A percentile compares a stretch with the other conserved stretches of the same genome.
Evolutionary conservation across 495 filamentous ascomycete species (phyloP).

Genomic region (Neurospora sp.): DNA sequence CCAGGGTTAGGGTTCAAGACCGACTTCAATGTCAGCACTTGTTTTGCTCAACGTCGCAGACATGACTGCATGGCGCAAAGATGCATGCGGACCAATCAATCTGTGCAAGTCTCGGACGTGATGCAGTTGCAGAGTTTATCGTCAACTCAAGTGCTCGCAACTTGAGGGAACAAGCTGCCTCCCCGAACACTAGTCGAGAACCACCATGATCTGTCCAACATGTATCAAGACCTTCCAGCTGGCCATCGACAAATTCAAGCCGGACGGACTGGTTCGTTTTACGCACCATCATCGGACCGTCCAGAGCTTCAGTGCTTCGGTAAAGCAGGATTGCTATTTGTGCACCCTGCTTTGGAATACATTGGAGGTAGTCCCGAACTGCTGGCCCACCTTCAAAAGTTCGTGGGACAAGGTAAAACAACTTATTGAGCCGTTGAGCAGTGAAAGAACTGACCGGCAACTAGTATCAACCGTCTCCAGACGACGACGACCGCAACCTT

Average conservation of each 20-base stretch:
- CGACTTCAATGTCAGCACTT: not conserved
- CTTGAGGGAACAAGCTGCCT: not conserved
- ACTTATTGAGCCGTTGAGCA: not conserved
- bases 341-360: not conserved
- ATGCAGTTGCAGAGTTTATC: not conserved
- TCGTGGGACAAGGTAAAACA: not conserved
- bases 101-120: not conserved
- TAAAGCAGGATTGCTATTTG: not conserved
- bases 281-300: not conserved
- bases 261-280: not conserved
- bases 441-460: not conserved
- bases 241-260: not conserved
- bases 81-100: not conserved
- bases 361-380: not conserved
- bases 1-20: not conserved
- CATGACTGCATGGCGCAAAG: not conserved
- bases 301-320: not conserved
- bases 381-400: not conserved
- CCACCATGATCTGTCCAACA: not conserved
- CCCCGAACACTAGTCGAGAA: not conserved
- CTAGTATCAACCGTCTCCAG: not conserved
- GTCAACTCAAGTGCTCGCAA: not conserved
- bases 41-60: not conserved
- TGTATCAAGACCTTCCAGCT: not conserved
- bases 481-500: not conserved